Conservation (phyloP, 2,329 filamentous ascomycete species). For the Pseudocercospora fuligena region DNA sequence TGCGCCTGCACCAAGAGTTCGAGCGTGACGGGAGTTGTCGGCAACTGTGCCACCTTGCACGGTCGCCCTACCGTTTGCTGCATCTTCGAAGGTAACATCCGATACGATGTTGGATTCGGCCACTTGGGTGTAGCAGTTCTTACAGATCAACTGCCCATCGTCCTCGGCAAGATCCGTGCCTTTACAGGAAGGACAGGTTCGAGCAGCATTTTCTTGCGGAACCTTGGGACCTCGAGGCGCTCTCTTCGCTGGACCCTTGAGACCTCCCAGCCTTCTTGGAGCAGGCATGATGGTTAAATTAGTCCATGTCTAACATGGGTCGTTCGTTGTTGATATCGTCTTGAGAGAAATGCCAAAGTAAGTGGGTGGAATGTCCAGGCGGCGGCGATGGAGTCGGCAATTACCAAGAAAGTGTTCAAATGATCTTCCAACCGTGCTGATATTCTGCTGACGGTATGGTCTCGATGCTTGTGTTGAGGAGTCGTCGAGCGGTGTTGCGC, state of each 20-base stretch:
- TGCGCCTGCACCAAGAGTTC: constrained; percentile 59
- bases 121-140: constrained; percentile 81
- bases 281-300: neutral
- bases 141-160: constrained; percentile 64
- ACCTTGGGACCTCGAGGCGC: constrained; percentile 16
- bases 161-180: constrained; percentile 35
- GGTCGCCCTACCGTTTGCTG: constrained; percentile 79
- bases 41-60: constrained; percentile 89
- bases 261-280: constrained; percentile 12
- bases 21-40: constrained; percentile 81
- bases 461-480: neutral
- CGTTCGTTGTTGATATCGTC: neutral
- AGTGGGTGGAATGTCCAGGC: neutral
- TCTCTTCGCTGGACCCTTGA: constrained; percentile 15
- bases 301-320: neutral
- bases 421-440: neutral
- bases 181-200: constrained; percentile 26
- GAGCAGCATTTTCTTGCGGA: constrained; percentile 8
- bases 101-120: constrained; percentile 88
- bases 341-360: neutral
- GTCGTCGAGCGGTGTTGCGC: neutral
- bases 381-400: neutral
- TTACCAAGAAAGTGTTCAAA: neutral
- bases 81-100: constrained; percentile 90
- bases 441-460: neutral